Conservation (phyloP, 306 rosid genomes). For the Vigna trinervia region DNA sequence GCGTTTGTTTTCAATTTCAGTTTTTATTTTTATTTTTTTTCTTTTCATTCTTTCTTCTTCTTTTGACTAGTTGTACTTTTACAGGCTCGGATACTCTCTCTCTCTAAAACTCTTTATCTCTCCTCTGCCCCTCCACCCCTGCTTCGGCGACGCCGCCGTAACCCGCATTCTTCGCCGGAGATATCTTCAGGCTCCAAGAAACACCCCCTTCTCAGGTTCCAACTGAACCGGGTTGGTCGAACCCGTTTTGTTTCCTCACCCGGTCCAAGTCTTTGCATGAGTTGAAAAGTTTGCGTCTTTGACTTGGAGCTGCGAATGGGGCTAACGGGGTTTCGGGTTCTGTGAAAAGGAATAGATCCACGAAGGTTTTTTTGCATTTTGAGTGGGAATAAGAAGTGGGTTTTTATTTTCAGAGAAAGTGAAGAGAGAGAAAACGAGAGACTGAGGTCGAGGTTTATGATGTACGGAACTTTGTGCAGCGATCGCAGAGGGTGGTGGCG, state of each 20-base stretch:
- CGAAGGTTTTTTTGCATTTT: slow-evolving; percentile 41
- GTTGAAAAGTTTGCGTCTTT: slow-evolving; percentile 51
- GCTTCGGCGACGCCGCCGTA: slow-evolving; percentile 56
- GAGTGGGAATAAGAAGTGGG: slow-evolving; percentile 44
- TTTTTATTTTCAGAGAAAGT: slow-evolving; percentile 46
- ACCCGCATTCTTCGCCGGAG: slow-evolving; percentile 24
- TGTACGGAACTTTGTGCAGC: slow-evolving; percentile 89
- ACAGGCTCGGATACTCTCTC: slow-evolving; percentile 62
- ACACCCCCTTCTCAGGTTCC: slow-evolving; percentile 9
- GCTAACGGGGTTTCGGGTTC: slow-evolving; percentile 55
- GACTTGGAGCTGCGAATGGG: slow-evolving; percentile 62
- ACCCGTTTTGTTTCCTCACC: slow-evolving; percentile 20
- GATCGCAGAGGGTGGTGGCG: slow-evolving; percentile 96
- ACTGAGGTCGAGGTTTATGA: slow-evolving; percentile 67
- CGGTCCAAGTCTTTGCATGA: slow-evolving; percentile 56
- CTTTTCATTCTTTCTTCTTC: slow-evolving; percentile 44
- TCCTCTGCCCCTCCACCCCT: slow-evolving; percentile 59
- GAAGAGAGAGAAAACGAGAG: slow-evolving; percentile 34
- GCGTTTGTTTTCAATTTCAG: slow-evolving; percentile 1
- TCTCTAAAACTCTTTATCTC: slow-evolving; percentile 53
- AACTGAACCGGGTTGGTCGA: slow-evolving; percentile 29
- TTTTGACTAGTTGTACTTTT: slow-evolving; percentile 80
- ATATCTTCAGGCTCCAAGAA: slow-evolving; percentile 10
- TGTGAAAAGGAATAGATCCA: slow-evolving; percentile 65
- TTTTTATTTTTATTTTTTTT: not conserved